Evolutionary conservation across 495 filamentous ascomycete species (phyloP).

Genomic region (Penicillium chermesinum): DNA sequence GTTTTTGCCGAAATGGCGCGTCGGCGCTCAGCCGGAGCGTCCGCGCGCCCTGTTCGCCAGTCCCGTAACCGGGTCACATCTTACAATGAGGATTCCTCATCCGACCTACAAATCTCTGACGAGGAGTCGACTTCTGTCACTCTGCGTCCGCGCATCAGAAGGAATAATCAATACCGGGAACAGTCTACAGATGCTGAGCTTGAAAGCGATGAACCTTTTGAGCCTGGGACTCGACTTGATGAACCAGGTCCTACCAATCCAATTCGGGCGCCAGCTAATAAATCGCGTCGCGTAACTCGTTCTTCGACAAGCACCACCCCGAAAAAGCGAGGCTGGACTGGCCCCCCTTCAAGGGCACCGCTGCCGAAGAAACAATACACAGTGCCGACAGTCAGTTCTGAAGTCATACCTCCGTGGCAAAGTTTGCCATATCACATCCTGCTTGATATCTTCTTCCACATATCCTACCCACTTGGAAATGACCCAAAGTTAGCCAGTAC

Average conservation of each 20-base stretch:
- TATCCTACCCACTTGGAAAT: slow-evolving; percentile 57
- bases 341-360: too few species aligned
- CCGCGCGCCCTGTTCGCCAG: slow-evolving; percentile 34
- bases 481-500: slow-evolving; percentile 48
- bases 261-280: too few species aligned
- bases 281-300: background rate
- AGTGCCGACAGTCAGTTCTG: slow-evolving; percentile 33
- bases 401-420: slow-evolving; percentile 60
- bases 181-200: slow-evolving; percentile 33
- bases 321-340: slow-evolving; percentile 13
- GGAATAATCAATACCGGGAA: slow-evolving; percentile 40
- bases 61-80: slow-evolving; percentile 35
- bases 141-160: slow-evolving; percentile 33
- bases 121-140: slow-evolving; percentile 21
- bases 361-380: slow-evolving; percentile 11
- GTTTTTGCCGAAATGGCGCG: slow-evolving; percentile 9
- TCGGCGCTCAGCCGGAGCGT: too few species aligned
- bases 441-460: slow-evolving; percentile 61
- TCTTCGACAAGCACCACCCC: slow-evolving; percentile 10
- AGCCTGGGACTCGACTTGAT: background rate
- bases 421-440: slow-evolving; percentile 68
- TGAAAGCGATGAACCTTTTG: background rate
- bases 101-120: slow-evolving; percentile 22
- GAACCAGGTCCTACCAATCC: background rate
- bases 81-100: slow-evolving; percentile 39